Base-by-base conservation (phyloP, 306 rosid species). In the Pyrus bretschneideri region DNA sequence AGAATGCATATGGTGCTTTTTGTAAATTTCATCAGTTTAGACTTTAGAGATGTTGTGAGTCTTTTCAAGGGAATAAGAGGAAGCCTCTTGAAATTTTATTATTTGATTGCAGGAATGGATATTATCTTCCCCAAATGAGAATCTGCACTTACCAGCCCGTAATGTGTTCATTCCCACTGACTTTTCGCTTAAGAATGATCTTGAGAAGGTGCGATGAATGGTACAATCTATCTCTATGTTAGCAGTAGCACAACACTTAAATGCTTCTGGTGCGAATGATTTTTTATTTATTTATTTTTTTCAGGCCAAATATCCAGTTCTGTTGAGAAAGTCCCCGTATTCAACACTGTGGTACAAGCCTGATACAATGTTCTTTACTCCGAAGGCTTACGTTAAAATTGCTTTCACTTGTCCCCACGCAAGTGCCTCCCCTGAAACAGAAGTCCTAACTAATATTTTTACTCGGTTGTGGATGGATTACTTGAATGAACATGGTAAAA, bases 321-420 rank as follows among this genome's bases (percentile, higher is more conserved):
- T 92, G 78, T 80, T 95, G 71, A 85, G 81, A 42, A 89, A 86
- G 85, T 87, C 98, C 12, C 76, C 88, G 12, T 88, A 74, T 79
- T 89, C 98, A 40, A 85, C 90, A n/a, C 83, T 90, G 76, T 92
- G 97, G 97, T 89, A 83, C 89, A 95, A 95, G 80, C 91, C 97
- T 66, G 98, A 95, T 73, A 87, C 92, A 33, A 72, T 79, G 86
- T 95, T 95, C 84, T 87, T 69, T 72, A 90, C 87, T 29, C 98
- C 97, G 33, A 95, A 95, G 82, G 96, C 97, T 58, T 90, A 73
- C 38, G 93, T 92, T 64, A 92, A 83, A 87, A 84, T 95, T 71
- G 86, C 84, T 81, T 95, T 95, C 81, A 85, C 78, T 78, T 95
- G 98, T 67, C 97, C 98, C 38, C 83, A 84, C 75, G 83, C 97